Conservation (phyloP, 352 stramenopile species). For the Pythium pyrilobum region DNA sequence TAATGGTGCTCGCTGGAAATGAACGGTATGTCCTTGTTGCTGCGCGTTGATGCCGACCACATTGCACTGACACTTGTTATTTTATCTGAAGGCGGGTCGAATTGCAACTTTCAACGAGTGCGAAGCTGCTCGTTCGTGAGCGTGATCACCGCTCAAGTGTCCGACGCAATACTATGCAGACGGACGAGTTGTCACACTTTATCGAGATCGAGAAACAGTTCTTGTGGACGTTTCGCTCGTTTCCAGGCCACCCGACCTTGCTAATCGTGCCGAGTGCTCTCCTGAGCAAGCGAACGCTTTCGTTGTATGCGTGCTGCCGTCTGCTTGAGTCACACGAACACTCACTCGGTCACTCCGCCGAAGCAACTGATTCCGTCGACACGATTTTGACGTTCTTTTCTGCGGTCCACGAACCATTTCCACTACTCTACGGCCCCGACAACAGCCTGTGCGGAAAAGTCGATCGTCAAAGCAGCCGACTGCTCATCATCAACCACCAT, state of each 20-base stretch:
- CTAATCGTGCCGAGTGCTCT: slow-evolving; percentile 34
- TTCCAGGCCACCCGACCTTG: slow-evolving; percentile 27
- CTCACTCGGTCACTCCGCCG: neutral
- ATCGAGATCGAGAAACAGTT: slow-evolving; percentile 39
- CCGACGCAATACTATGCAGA: slow-evolving; percentile 25
- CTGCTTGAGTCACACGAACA: slow-evolving; percentile 21
- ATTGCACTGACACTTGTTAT: no score
- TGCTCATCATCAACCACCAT: slow-evolving; percentile 35
- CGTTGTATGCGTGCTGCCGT: slow-evolving; percentile 37
- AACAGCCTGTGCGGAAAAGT: slow-evolving; percentile 29
- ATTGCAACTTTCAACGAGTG: slow-evolving; percentile 40
- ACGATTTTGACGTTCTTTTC: slow-evolving; percentile 40
- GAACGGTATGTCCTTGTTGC: slow-evolving; percentile 34
- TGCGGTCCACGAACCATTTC: slow-evolving; percentile 28
- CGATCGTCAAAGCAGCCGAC: slow-evolving; percentile 31
- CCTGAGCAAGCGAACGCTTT: slow-evolving; percentile 30
- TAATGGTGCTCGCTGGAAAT: slow-evolving; percentile 39
- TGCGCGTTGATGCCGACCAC: no score
- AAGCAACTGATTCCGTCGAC: neutral
- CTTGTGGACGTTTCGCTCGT: slow-evolving; percentile 39
- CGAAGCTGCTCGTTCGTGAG: slow-evolving; percentile 39
- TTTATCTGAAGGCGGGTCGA: slow-evolving; percentile 30
- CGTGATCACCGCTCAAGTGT: slow-evolving; percentile 21
- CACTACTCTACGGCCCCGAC: slow-evolving; percentile 17
- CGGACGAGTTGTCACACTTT: slow-evolving; percentile 22